phyloP scores from a whole-genome alignment of 2,329 filamentous ascomycete species.

The Malbranchea cinnamomea region DNA sequence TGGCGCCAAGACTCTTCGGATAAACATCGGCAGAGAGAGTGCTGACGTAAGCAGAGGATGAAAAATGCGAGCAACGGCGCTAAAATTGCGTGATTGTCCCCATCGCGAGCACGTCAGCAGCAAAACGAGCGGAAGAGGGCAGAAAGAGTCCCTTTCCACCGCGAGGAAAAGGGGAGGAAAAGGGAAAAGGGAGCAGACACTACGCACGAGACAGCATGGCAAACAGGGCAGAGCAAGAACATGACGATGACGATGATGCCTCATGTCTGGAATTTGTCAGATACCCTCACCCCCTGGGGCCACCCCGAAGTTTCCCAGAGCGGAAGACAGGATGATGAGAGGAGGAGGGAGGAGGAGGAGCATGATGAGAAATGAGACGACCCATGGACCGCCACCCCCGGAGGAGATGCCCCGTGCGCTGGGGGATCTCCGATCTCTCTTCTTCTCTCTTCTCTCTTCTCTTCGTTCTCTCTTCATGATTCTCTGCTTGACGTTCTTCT shows the following conservation, averaged over 20 bases:
- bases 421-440: slow-evolving; percentile 4
- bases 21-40: too few relatives aligned
- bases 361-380: slow-evolving; percentile 4
- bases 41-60: too few relatives aligned
- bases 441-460: slow-evolving; percentile 4
- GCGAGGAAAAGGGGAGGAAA: not conserved
- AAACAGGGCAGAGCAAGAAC: too few relatives aligned
- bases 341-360: slow-evolving; percentile 2
- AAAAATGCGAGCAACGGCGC: too few relatives aligned
- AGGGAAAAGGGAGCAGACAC: slow-evolving; percentile 8
- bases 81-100: slow-evolving; percentile 28
- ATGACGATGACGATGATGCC: too few relatives aligned
- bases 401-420: slow-evolving; percentile 4
- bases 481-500: slow-evolving; percentile 1
- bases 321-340: slow-evolving; percentile 3
- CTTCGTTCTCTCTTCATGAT: slow-evolving; percentile 1
- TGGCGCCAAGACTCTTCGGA: too few relatives aligned
- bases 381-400: not conserved
- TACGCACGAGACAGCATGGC: too few relatives aligned
- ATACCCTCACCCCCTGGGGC: not conserved
- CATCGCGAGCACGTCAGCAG: slow-evolving; percentile 18
- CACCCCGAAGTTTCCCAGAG: not conserved
- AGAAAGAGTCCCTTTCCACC: slow-evolving; percentile 15
- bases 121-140: slow-evolving; percentile 20
- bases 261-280: too few relatives aligned